phyloP scores from a whole-genome alignment of 805 yeast genomes.

The Candida manassasensis region DNA sequence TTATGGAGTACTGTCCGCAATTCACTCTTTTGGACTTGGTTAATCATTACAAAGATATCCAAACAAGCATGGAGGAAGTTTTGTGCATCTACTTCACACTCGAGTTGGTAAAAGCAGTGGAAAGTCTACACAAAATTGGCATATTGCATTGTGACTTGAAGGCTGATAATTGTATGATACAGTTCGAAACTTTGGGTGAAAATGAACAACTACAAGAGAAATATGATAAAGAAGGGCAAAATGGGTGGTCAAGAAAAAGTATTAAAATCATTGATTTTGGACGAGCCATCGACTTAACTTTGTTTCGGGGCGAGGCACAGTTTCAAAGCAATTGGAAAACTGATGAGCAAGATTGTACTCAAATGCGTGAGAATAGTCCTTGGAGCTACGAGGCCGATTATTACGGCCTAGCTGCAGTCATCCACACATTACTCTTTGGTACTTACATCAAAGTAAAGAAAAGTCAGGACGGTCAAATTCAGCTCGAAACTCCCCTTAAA shows the following conservation, averaged over 20 bases:
- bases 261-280: conserved; percentile 76
- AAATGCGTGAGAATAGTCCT: conserved; percentile 51
- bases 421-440: conserved; percentile 74
- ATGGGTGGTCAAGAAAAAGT: conserved; percentile 51
- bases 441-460: conserved; percentile 46
- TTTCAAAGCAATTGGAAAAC: conserved; percentile 59
- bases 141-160: conserved; percentile 83
- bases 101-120: conserved; percentile 58
- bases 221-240: conserved; percentile 29
- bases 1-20: conserved; percentile 59
- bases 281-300: conserved; percentile 64
- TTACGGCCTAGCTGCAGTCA: conserved; percentile 71
- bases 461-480: conserved; percentile 20
- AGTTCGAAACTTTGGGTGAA: conserved; percentile 32
- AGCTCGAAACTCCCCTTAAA: conserved; percentile 47
- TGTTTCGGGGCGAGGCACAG: conserved; percentile 43
- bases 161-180: conserved; percentile 81
- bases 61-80: conserved; percentile 48
- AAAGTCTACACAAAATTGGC: conserved; percentile 56
- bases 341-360: conserved; percentile 69
- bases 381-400: conserved; percentile 85
- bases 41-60: conserved; percentile 36
- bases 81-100: conserved; percentile 59
- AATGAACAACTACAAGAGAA: conserved; percentile 11
- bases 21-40: conserved; percentile 73